Percentiles rank a stretch among this genome's conserved stretches.
Conservation (phyloP, 148 eudicot genomes). For the Heliosperma pusillum region DNA sequence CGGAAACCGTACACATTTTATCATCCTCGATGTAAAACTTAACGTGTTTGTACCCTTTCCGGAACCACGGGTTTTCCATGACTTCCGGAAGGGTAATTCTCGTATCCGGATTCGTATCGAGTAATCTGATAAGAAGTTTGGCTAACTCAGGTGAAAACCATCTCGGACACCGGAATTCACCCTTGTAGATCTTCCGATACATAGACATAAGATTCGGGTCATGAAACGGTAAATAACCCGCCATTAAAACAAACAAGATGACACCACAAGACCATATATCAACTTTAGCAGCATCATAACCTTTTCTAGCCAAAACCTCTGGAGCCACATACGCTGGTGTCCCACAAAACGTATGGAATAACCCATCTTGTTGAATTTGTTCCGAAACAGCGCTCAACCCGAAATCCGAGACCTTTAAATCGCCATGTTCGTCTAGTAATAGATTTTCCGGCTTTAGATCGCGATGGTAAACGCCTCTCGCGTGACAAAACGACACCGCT, state of each 20-base stretch:
- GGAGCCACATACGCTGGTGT: conserved; percentile 69
- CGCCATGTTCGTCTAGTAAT: conserved; percentile 49
- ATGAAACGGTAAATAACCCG: conserved; percentile 57
- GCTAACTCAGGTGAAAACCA: conserved; percentile 62
- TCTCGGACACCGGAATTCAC: conserved; percentile 49
- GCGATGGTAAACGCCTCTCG: conserved; percentile 56
- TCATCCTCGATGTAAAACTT: conserved; percentile 72
- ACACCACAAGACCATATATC: conserved; percentile 66
- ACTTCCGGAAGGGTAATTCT: conserved; percentile 58
- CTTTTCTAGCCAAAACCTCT: conserved; percentile 48
- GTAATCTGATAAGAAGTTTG: conserved; percentile 31
- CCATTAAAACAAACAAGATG: conserved; percentile 52
- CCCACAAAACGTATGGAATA: conserved; percentile 61
- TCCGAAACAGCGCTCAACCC: conserved; percentile 55
- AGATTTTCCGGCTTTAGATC: conserved; percentile 65
- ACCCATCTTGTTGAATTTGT: conserved; percentile 48
- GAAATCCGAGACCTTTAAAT: conserved; percentile 60
- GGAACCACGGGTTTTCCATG: conserved; percentile 61
- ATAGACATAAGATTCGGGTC: conserved; percentile 51
- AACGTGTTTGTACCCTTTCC: conserved; percentile 54
- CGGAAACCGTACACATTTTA: conserved; percentile 37
- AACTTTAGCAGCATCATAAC: conserved; percentile 52
- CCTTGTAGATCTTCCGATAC: conserved; percentile 57
- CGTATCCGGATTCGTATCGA: conserved; percentile 49
- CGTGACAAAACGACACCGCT: conserved; percentile 57